phyloP scores from a whole-genome alignment of 805 yeast genomes.

The Saccharomycopsis sp. region DNA sequence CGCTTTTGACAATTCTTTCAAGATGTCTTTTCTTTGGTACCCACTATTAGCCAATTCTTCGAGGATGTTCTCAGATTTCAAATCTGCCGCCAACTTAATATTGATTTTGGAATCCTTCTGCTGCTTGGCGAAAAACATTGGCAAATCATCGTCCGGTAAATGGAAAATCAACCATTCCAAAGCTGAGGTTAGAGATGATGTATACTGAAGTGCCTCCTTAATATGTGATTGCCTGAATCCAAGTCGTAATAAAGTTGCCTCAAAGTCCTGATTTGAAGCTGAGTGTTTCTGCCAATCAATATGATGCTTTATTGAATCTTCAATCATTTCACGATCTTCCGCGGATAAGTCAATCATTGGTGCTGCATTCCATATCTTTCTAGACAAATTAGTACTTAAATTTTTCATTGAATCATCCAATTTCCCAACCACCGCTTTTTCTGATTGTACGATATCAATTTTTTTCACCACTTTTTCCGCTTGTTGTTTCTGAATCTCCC shows the following conservation, averaged over 20 bases:
- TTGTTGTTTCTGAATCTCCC: constrained; percentile 30
- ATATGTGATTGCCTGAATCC: constrained; percentile 71
- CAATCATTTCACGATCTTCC: constrained; percentile 56
- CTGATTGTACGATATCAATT: constrained; percentile 1
- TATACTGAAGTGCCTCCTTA: constrained; percentile 60
- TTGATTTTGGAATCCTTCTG: constrained; percentile 51
- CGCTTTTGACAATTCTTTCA: not conserved
- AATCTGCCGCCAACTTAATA: constrained; percentile 46
- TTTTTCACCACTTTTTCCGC: constrained; percentile 1
- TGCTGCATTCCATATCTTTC: constrained; percentile 54
- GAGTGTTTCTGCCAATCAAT: constrained; percentile 40
- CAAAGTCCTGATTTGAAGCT: not conserved
- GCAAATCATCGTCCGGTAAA: constrained; percentile 92
- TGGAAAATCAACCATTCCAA: constrained; percentile 79
- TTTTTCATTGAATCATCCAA: not conserved
- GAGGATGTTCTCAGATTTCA: constrained; percentile 50
- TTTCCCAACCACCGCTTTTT: not conserved
- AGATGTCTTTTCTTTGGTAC: constrained; percentile 49
- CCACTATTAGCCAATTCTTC: constrained; percentile 62
- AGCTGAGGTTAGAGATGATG: constrained; percentile 42
- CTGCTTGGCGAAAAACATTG: constrained; percentile 51
- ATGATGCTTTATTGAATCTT: constrained; percentile 50
- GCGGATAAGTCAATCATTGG: constrained; percentile 62
- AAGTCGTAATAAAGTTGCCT: constrained; percentile 31
- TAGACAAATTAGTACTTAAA: not conserved